phyloP scores from a whole-genome alignment of 2,329 filamentous ascomycete genomes.

The Fusarium sp. region DNA sequence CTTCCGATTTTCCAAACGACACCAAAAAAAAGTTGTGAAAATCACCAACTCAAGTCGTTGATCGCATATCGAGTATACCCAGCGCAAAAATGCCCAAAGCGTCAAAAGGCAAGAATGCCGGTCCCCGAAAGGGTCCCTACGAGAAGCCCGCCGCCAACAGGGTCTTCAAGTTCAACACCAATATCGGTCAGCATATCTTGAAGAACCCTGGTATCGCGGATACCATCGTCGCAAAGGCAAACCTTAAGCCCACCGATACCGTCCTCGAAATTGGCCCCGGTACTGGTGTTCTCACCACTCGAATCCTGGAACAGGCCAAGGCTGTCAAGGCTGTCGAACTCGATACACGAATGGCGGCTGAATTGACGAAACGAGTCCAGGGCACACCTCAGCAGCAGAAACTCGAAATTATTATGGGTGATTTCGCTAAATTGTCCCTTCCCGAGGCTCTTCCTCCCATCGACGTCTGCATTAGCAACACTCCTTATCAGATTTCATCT shows the following conservation, averaged over 20 bases:
- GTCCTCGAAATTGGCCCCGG: constrained; percentile 95
- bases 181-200: constrained; percentile 88
- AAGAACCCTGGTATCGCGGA: constrained; percentile 90
- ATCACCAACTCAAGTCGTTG: background rate
- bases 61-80: background rate
- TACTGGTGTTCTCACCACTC: constrained; percentile 88
- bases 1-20: constrained; percentile 1
- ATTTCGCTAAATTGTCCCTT: constrained; percentile 85
- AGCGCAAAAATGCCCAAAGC: constrained; percentile 2
- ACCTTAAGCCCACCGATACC: constrained; percentile 88
- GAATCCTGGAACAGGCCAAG: constrained; percentile 89
- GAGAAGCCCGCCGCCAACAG: constrained; percentile 66
- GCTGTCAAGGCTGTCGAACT: constrained; percentile 87
- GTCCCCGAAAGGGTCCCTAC: constrained; percentile 1
- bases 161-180: constrained; percentile 97
- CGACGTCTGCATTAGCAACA: constrained; percentile 82
- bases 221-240: constrained; percentile 78
- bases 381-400: constrained; percentile 86
- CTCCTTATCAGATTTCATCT: constrained; percentile 79
- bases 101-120: constrained; percentile 7
- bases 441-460: constrained; percentile 77
- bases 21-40: constrained; percentile 10
- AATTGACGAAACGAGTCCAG: constrained; percentile 93
- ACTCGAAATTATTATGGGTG: constrained; percentile 88
- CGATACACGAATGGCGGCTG: constrained; percentile 96